A percentile compares a stretch with the other conserved stretches of the same genome.
Evolutionary conservation across 345 rosid species (phyloP).

Genomic region (Salix arbutifolia): DNA sequence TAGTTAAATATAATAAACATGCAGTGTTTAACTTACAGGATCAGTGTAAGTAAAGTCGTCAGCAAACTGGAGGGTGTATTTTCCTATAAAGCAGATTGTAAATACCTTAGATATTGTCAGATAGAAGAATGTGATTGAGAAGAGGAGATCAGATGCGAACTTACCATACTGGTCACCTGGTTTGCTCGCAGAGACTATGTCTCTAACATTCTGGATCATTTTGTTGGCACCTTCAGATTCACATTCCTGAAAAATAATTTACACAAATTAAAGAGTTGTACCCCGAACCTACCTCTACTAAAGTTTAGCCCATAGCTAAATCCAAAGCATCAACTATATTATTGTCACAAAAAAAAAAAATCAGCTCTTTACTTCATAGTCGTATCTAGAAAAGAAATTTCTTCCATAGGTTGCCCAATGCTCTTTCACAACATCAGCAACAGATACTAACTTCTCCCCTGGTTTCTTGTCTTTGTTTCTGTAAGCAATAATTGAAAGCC

Average conservation of each 20-base stretch:
- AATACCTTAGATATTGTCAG: conserved; percentile 12
- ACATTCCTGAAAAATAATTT: conserved; percentile 55
- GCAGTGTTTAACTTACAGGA: conserved; percentile 55
- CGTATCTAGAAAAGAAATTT: conserved; percentile 89
- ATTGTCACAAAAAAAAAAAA: not conserved
- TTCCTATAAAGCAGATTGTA: conserved; percentile 42
- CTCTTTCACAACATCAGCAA: conserved; percentile 76
- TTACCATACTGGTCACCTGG: conserved; percentile 70
- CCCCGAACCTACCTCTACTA: not conserved
- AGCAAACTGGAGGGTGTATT: conserved; percentile 66
- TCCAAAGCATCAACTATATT: not conserved
- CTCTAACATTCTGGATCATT: conserved; percentile 76
- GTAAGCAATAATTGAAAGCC: conserved; percentile 85
- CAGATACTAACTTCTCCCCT: conserved; percentile 74
- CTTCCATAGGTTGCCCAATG: conserved; percentile 96
- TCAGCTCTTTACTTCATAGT: conserved; percentile 66
- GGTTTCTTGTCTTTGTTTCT: conserved; percentile 71
- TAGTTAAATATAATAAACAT: not conserved
- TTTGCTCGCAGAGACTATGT: conserved; percentile 59
- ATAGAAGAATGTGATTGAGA: not conserved
- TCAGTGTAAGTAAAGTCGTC: conserved; percentile 89
- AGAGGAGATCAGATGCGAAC: conserved; percentile 16
- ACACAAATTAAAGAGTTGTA: conserved; percentile 16
- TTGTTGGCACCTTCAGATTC: conserved; percentile 90
- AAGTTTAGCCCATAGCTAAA: not conserved